Evolutionary conservation across 2,329 filamentous ascomycete genomes (phyloP).

Genomic region (Trichophyton schoenleinii): DNA sequence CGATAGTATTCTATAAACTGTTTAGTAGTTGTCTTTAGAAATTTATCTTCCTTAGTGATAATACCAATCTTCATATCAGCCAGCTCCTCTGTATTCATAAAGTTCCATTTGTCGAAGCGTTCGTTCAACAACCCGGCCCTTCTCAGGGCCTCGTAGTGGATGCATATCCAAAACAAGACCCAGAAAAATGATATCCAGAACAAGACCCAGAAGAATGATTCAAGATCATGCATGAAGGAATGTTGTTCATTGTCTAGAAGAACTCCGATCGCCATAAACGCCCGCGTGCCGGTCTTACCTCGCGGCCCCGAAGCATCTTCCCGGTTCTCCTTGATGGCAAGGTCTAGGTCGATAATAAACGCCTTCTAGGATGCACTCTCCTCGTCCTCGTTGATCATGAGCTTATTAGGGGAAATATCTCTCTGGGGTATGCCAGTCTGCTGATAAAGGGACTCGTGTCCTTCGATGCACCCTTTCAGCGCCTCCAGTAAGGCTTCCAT

Average conservation of each 20-base stretch:
- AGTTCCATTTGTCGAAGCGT: slow-evolving; percentile 17
- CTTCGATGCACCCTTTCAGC: slow-evolving; percentile 27
- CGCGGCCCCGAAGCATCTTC: slow-evolving; percentile 28
- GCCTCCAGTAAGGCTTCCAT: slow-evolving; percentile 25
- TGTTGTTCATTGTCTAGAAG: slow-evolving; percentile 30
- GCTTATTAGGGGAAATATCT: slow-evolving; percentile 37
- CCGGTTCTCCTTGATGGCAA: slow-evolving; percentile 25
- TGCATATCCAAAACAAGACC: slow-evolving; percentile 38
- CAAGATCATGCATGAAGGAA: slow-evolving; percentile 38
- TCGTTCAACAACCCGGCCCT: slow-evolving; percentile 6
- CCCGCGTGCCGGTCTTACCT: slow-evolving; percentile 34
- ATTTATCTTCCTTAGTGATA: slow-evolving; percentile 14
- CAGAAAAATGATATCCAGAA: slow-evolving; percentile 42
- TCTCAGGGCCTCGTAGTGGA: slow-evolving; percentile 27
- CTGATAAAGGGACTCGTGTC: slow-evolving; percentile 11
- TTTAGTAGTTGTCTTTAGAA: slow-evolving; percentile 16
- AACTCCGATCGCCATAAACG: slow-evolving; percentile 37
- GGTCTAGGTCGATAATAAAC: slow-evolving; percentile 35
- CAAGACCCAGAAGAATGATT: slow-evolving; percentile 40
- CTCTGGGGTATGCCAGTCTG: slow-evolving; percentile 29
- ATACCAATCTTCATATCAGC: slow-evolving; percentile 16
- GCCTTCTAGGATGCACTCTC: slow-evolving; percentile 25
- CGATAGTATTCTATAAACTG: slow-evolving; percentile 21
- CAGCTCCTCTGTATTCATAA: slow-evolving; percentile 12
- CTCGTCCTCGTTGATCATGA: slow-evolving; percentile 36